Base-by-base conservation (phyloP, 2,329 filamentous ascomycete genomes). In the Pseudocercospora macadamiae region DNA sequence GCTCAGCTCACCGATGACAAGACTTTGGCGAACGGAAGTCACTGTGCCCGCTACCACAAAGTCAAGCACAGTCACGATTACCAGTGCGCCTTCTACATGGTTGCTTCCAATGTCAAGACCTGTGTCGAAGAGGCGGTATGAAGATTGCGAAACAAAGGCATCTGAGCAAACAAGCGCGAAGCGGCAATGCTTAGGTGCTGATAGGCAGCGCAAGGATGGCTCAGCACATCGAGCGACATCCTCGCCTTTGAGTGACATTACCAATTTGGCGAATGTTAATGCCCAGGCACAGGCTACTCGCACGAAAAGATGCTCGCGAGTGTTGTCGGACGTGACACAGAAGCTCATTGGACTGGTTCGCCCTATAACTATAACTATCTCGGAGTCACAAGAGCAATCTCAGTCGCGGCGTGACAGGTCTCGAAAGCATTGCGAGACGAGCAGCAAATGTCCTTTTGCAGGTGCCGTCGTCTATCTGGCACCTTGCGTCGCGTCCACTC, bases 401-500 rank as follows among this genome's bases (percentile, higher is more conserved):
- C 58, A 60, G 30, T 37, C 23, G 1, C 32, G 51, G 10, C 58
- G 34, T 30, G 30, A 51, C 12, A 45, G 36, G 8, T 60, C 58
- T 3, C 49, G 26, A n/a, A 47, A 4, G 18, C 36, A 47, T 12
- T 60, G 63, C 34, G 54, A 34, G 36, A 44, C 53, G 8, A 61
- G 54, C 21, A 42, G 14, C 5, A 26, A 36, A 14, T 72, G 70
- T 47, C 59, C 61, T 12, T 66, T 72, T 45, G 19, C 56, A 14
- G 52, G 60, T 25, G 26, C 67, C 3, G 64, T 63, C 2, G 47
- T 73, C 39, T 68, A 64, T 48, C 63, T 72, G 9, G 56, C 68
- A 1, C 68, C 69, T 3, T 72, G 69, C 64, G 69, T 73, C 37
- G 61, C 64, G 34, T 49, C n/a, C 23, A 67, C 61, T 8, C 70